A percentile compares a stretch with the other conserved stretches of the same genome.
Conservation (phyloP, 129 eudicot genomes). For the Oenanthe sinensis region DNA sequence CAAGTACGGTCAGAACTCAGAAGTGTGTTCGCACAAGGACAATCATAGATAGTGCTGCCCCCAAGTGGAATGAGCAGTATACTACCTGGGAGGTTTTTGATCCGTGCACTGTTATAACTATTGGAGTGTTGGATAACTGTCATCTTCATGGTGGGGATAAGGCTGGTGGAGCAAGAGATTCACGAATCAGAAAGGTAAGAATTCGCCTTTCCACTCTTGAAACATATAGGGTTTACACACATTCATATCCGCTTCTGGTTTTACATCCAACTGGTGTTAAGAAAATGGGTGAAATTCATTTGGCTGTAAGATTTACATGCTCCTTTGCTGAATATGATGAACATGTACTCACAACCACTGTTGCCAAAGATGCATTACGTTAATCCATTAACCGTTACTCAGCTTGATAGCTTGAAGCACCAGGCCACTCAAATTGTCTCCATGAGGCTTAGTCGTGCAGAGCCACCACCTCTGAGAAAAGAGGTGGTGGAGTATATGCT, state of each 20-base stretch:
- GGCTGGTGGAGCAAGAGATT: constrained; percentile 43
- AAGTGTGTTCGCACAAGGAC: constrained; percentile 66
- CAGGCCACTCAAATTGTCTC: constrained; percentile 69
- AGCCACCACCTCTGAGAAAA: constrained; percentile 62
- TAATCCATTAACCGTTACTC: constrained; percentile 70
- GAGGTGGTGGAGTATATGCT: constrained; percentile 81
- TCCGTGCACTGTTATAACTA: constrained; percentile 58
- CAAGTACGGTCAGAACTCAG: constrained; percentile 51
- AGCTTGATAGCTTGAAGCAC: constrained; percentile 61
- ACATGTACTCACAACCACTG: constrained; percentile 55
- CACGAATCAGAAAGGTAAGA: constrained; percentile 56
- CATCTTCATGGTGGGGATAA: constrained; percentile 52
- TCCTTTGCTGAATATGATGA: constrained; percentile 64
- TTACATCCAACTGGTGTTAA: constrained; percentile 56
- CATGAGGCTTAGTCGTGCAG: constrained; percentile 52
- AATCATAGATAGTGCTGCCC: constrained; percentile 54
- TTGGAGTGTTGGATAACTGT: constrained; percentile 64
- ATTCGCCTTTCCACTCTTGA: constrained; percentile 58
- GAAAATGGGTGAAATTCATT: constrained; percentile 66
- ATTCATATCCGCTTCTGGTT: constrained; percentile 57
- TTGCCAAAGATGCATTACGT: constrained; percentile 85
- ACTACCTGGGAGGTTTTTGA: constrained; percentile 69
- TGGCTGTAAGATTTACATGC: constrained; percentile 59
- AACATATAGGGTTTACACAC: constrained; percentile 57
- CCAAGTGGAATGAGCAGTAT: constrained; percentile 68